Base-by-base conservation (phyloP, 2,329 filamentous ascomycete genomes). In the Arachnopeziza araneosa region DNA sequence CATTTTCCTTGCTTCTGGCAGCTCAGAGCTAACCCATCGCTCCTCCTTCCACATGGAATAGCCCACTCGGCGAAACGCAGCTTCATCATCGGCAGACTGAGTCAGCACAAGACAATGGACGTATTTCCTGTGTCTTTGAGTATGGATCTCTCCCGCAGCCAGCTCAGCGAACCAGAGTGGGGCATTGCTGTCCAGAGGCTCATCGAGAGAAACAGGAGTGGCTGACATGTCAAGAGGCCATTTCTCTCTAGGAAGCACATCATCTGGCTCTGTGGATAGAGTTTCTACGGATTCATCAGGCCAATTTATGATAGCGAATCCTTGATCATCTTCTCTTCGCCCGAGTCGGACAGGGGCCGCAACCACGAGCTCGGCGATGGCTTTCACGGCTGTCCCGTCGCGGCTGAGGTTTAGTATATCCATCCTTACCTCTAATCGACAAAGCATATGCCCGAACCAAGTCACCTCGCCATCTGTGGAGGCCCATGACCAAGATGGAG, bases 401-500 rank as follows among this genome's bases (percentile, higher is more conserved):
- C 12, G 36, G 4, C 17, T 44, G 36, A 44, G 36, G 10, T 44
- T 19, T 4, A 44, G 36, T 3, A 44, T 44, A 2, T 44, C 36
- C 6, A 44, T 44, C 17, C 12, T 44, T 7, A 12, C 6, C 17
- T 44, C 17, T 14, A 44, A 12, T 7, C 17, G 36, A 44, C 4
- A 44, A 44, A 17, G 12, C 12, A 14, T 17, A 12, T 44, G 36
- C 12, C 36, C 36, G 10, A 3, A 19, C 36, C 36, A 44, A 8
- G 36, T 17, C 36, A 44, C 36, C 12, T 44, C 36, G 8, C 54
- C 36, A 7, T 60, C 58, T 4, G 56, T 49, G 5, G 55, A 55
- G 48, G 55, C 59, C 59, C 59, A 60, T 9, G 52, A 55, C 59
- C 59, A 60, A 10, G 44, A 52, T 6, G 55, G 59, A 6, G 59